Conservation (phyloP, 2,329 filamentous ascomycete genomes). For the Dichotomopilus funicola region DNA sequence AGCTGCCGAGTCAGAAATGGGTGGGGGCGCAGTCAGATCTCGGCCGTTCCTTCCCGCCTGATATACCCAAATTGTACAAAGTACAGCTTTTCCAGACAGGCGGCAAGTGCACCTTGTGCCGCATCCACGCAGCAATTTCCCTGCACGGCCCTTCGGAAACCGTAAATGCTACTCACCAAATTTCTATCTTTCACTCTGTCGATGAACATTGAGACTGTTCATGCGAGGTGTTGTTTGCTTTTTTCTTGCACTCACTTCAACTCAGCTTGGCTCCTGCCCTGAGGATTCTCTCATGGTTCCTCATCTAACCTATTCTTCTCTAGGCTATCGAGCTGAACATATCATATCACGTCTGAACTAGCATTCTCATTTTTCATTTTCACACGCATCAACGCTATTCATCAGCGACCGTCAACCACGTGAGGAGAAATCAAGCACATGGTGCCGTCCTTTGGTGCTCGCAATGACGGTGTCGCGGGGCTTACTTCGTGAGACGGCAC, state of each 20-base stretch:
- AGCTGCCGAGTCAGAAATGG: too few relatives aligned
- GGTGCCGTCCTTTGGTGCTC: constrained; percentile 1
- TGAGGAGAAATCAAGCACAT: neutral
- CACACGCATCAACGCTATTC: neutral
- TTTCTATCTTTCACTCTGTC: too few relatives aligned
- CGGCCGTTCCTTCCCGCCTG: neutral
- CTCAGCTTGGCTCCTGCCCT: too few relatives aligned
- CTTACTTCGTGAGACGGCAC: constrained; percentile 6
- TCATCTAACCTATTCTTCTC: neutral
- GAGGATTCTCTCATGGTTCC: too few relatives aligned
- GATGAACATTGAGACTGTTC: too few relatives aligned
- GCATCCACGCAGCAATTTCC: constrained; percentile 1
- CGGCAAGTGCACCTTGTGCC: neutral
- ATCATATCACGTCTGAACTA: neutral
- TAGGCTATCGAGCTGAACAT: neutral
- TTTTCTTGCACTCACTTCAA: too few relatives aligned
- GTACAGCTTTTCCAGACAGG: neutral
- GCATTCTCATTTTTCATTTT: neutral
- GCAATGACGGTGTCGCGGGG: constrained; percentile 7
- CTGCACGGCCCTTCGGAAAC: neutral
- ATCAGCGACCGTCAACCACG: too few relatives aligned
- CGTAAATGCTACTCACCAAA: too few relatives aligned
- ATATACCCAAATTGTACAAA: neutral
- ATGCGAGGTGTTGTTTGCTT: too few relatives aligned
- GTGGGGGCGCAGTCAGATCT: neutral